These are phyloP conservation scores for Eucalyptus tenuipes DNA, from an alignment of 345 rosid species.

Conservation along the genomic window DNA sequence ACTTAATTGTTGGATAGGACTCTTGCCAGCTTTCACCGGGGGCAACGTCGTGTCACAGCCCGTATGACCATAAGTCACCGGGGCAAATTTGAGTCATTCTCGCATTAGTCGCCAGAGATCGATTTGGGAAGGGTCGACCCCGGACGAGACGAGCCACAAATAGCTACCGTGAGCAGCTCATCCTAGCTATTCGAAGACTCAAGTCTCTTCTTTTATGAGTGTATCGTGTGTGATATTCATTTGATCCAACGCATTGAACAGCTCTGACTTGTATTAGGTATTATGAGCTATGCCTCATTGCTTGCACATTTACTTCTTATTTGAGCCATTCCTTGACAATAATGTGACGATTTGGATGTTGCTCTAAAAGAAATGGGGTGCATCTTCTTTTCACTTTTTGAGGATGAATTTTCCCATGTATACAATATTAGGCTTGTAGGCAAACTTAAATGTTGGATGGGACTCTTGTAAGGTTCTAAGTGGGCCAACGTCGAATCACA, in stretches of 20 bases:
- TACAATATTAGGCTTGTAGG: not conserved
- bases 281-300: not conserved
- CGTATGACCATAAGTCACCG: not conserved
- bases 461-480: not conserved
- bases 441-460: not conserved
- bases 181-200: not conserved
- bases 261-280: fast-evolving
- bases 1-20: not conserved
- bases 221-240: fast-evolving
- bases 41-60: not conserved
- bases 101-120: not conserved
- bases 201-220: not conserved
- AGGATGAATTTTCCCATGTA: not conserved
- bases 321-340: not conserved
- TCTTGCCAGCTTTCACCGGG: not conserved
- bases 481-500: not conserved
- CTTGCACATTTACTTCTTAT: not conserved
- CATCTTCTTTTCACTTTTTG: not conserved
- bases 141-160: fast-evolving
- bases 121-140: not conserved
- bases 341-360: fast-evolving
- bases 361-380: not conserved
- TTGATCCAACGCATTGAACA: fast-evolving
- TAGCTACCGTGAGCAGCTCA: not conserved
- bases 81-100: not conserved